phyloP scores from a whole-genome alignment of 768 basidiomycete species.

The Kwoniella dejecticola region DNA sequence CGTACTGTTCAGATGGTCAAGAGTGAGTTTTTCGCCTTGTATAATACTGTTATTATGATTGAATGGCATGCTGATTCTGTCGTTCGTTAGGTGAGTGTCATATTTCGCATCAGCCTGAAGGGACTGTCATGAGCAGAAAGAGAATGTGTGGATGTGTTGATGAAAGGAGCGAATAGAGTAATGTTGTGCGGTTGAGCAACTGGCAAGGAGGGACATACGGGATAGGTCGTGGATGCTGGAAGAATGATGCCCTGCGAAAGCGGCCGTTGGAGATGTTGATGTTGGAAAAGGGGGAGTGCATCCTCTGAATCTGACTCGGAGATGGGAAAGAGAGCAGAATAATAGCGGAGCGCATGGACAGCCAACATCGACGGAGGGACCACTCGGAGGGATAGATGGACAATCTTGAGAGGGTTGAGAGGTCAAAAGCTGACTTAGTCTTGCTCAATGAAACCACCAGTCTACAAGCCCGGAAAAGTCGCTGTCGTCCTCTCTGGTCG shows the following conservation, averaged over 20 bases:
- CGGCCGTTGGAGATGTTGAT: no score
- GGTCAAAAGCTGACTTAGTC: not conserved
- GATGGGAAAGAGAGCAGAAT: no score
- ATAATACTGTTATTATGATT: no score
- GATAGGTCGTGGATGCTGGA: no score
- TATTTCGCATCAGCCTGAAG: not conserved
- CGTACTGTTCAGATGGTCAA: constrained; percentile 41
- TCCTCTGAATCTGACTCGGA: no score
- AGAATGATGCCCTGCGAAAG: no score
- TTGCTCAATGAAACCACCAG: constrained; percentile 35
- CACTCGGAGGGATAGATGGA: not conserved
- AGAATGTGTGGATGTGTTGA: not conserved
- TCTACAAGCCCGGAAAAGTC: constrained; percentile 60
- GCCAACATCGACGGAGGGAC: not conserved
- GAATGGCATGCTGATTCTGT: constrained; percentile 21
- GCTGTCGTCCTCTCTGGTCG: constrained; percentile 94
- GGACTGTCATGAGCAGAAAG: not conserved
- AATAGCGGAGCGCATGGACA: no score
- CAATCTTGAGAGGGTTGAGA: not conserved
- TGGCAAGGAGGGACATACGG: no score
- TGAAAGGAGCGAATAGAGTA: not conserved
- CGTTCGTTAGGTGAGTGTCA: constrained; percentile 26
- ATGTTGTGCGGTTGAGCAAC: no score
- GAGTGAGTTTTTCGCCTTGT: constrained; percentile 41
- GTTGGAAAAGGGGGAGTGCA: no score